phyloP scores from a whole-genome alignment of 2,329 filamentous ascomycete genomes.

The Dactylellina leptospora region DNA sequence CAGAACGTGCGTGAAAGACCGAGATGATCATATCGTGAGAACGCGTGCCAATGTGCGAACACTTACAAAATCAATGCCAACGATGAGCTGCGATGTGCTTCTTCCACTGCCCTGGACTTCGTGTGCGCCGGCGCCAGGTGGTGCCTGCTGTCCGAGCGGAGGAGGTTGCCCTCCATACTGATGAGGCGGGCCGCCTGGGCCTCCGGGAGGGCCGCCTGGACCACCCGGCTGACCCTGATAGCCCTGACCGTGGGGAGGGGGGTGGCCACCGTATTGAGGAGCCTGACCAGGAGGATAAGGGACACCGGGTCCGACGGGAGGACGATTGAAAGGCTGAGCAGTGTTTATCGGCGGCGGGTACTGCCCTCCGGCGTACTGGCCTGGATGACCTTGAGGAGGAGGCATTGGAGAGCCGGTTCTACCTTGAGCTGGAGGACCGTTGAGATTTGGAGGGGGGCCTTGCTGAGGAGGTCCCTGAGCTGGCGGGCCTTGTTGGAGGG shows the following conservation, averaged over 20 bases:
- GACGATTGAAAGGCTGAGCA: conserved; percentile 13
- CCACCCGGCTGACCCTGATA: conserved; percentile 12
- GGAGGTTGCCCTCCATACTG: conserved; percentile 18
- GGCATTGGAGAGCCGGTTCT: conserved; percentile 47
- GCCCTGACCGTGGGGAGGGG: conserved; percentile 2
- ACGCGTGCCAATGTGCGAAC: neutral
- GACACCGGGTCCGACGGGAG: conserved; percentile 30
- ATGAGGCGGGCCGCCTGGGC: conserved; percentile 51
- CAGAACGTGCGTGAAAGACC: conserved; percentile 8
- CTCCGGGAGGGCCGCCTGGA: conserved; percentile 54
- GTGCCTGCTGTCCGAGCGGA: conserved; percentile 59
- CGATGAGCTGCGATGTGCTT: conserved; percentile 96
- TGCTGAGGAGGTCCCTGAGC: conserved; percentile 54
- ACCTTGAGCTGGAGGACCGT: conserved; percentile 27
- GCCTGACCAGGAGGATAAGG: conserved; percentile 28
- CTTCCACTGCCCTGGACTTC: conserved; percentile 89
- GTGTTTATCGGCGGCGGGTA: conserved; percentile 51
- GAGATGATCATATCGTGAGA: neutral
- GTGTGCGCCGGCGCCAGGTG: conserved; percentile 57
- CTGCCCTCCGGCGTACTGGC: conserved; percentile 14
- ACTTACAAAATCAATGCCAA: conserved; percentile 96
- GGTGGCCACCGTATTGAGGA: conserved; percentile 19
- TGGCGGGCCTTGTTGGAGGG: conserved; percentile 59
- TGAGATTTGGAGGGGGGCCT: conserved; percentile 56
- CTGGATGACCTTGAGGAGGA: conserved; percentile 43